A percentile compares a stretch with the other conserved stretches of the same genome.
Conservation (phyloP, 805 yeast species). For the Cyberlindnera misumaiensis region DNA sequence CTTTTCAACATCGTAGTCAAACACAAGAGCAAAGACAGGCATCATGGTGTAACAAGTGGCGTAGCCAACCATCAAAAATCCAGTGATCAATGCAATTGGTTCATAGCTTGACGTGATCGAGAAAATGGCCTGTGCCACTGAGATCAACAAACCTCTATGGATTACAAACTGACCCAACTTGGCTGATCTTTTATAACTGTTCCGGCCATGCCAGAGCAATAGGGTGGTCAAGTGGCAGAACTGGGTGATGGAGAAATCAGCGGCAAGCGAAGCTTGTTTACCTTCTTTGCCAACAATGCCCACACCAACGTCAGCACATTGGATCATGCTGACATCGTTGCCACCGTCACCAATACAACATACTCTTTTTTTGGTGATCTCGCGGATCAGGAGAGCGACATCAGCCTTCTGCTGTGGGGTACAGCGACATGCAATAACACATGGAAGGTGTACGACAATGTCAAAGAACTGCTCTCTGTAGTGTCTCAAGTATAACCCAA, state of each 20-base stretch:
- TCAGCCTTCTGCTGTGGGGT: constrained; percentile 99
- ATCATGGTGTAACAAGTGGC: constrained; percentile 97
- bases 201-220: constrained; percentile 95
- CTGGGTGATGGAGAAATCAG: constrained; percentile 91
- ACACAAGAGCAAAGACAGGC: constrained; percentile 89
- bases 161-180: constrained; percentile 93
- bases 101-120: constrained; percentile 83
- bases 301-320: constrained; percentile 97
- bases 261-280: constrained; percentile 92
- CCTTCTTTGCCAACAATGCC: constrained; percentile 99
- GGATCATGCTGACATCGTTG: constrained; percentile 98
- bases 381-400: constrained; percentile 74
- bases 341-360: constrained; percentile 99
- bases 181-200: constrained; percentile 92
- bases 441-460: constrained; percentile 72
- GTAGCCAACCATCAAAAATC: constrained; percentile 98
- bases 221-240: constrained; percentile 84
- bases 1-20: constrained; percentile 88
- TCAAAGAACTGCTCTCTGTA: constrained; percentile 69
- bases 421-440: constrained; percentile 97
- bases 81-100: constrained; percentile 91
- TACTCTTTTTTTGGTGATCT: constrained; percentile 78
- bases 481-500: constrained; percentile 58
- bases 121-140: constrained; percentile 91
- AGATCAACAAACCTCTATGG: constrained; percentile 90